Conservation (phyloP, 768 basidiomycete genomes). For the Hericium alpestre region DNA sequence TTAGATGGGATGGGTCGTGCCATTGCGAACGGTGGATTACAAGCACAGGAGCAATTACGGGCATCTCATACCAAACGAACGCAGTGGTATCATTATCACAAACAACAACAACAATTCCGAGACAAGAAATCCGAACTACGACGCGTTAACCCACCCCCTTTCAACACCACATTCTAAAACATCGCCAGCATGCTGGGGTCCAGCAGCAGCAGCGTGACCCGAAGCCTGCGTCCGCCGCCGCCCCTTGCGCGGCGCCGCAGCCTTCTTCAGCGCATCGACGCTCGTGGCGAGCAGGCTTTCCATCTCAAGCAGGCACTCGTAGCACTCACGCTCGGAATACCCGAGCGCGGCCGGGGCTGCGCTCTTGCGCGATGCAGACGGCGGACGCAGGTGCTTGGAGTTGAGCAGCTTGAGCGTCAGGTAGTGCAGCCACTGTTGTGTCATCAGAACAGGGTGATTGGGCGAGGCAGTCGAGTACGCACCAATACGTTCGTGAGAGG, state of each 20-base stretch:
- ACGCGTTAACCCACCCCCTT: slow-evolving; percentile 46
- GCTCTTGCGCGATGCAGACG: slow-evolving; percentile 30
- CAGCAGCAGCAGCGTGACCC: slow-evolving; percentile 17
- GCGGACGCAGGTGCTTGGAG: slow-evolving; percentile 50
- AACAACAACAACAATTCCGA: background rate
- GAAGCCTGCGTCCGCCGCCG: slow-evolving; percentile 24
- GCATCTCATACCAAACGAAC: too few species aligned
- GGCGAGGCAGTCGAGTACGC: slow-evolving; percentile 16
- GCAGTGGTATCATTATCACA: too few species aligned
- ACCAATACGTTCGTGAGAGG: slow-evolving; percentile 91
- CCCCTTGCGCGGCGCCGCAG: slow-evolving; percentile 18
- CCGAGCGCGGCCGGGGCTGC: slow-evolving; percentile 20
- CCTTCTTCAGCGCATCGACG: slow-evolving; percentile 28
- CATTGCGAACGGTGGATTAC: too few species aligned
- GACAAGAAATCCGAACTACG: background rate
- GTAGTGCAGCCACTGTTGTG: slow-evolving; percentile 82
- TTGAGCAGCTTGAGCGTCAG: slow-evolving; percentile 62
- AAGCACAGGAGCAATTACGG: too few species aligned
- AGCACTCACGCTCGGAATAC: slow-evolving; percentile 60
- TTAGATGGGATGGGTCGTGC: too few species aligned
- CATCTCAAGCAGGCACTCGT: slow-evolving; percentile 56
- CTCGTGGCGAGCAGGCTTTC: slow-evolving; percentile 45
- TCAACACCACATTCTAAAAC: slow-evolving; percentile 50
- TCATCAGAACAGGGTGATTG: background rate
- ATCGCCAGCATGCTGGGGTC: slow-evolving; percentile 38